Base-by-base conservation (phyloP, 148 eudicot species). In the Rhododendron mucronatum region DNA sequence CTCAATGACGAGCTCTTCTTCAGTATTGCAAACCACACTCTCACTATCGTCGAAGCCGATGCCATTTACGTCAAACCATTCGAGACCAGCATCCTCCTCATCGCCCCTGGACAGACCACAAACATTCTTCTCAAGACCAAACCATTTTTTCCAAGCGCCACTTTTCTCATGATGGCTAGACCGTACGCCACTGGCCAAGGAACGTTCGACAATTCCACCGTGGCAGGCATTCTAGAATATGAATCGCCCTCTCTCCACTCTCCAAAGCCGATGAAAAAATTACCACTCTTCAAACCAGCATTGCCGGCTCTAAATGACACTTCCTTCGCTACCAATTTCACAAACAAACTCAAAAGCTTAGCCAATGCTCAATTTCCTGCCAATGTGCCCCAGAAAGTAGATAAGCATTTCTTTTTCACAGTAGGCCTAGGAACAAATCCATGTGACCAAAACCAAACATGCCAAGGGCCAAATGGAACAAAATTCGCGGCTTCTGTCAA, bases 1-100 rank as follows among this genome's bases (percentile, higher is more conserved):
- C 93, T 92, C 28, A 92, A 92, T 71, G 93, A 92, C 78, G 94
- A 92, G 65, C 95, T 93, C 82, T 91, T 93, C 88, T 93, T 93
- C 85, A 88, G 95, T 74, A 88, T 93, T 0, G 94, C 93, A 9
- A 91, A 93, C 87, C 94, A 93, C 83, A 90, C 87, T 41, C 90
- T 93, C 21, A 90, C 87, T 7, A 89, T 89, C 0, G 92, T 93
- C 3, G 95, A 91, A 14, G 91, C 79, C 0, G 95, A 93, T 73
- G 95, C 93, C 1, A 44, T 90, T 30, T 87, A 89, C 35, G 92
- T 91, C 7, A 93, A 93, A 18, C 95, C 95, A 0, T 92, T 94
- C n/a, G 84, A 88, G 28, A 86, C 92, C 1, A 51, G 87, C 23
- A 85, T 88, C 7, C 83, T 89, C 39, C 84, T 91, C 3, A 89